Evolutionary conservation across 352 stramenopile genomes (phyloP).

Genomic region (Pythium vanterpoolii): DNA sequence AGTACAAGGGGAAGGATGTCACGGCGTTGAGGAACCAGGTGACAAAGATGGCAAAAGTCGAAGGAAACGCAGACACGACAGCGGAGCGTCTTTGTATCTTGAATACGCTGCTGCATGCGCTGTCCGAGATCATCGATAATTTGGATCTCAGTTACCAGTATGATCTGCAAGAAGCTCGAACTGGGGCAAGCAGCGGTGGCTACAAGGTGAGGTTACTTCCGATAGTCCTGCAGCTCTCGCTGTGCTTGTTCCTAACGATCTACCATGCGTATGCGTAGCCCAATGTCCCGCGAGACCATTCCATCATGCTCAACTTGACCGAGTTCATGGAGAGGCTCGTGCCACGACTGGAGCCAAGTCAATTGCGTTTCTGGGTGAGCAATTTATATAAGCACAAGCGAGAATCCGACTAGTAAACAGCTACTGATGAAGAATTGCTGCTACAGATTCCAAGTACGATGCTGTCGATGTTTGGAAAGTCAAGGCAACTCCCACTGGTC

Average conservation of each 20-base stretch:
- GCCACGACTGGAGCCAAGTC: slow-evolving; percentile 24
- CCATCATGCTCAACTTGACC: slow-evolving; percentile 76
- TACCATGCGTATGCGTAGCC: slow-evolving; percentile 31
- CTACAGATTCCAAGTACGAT: slow-evolving; percentile 19
- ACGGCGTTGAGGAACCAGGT: slow-evolving; percentile 1
- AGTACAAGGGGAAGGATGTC: slow-evolving; percentile 17
- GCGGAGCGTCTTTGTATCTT: slow-evolving; percentile 38
- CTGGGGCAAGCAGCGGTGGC: slow-evolving; percentile 28
- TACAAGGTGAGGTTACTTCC: slow-evolving; percentile 47
- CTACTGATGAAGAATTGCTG: background rate
- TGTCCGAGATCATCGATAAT: slow-evolving; percentile 42
- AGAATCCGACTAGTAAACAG: background rate
- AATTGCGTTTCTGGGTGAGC: slow-evolving; percentile 51
- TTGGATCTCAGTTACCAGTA: slow-evolving; percentile 74
- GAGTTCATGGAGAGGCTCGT: slow-evolving; percentile 67
- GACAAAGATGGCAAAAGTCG: background rate
- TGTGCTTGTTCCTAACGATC: background rate
- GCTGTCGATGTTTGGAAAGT: slow-evolving; percentile 23
- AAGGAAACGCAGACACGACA: background rate
- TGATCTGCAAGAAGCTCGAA: slow-evolving; percentile 41
- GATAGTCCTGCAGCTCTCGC: background rate
- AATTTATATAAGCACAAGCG: background rate
- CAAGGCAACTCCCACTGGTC: slow-evolving; percentile 23
- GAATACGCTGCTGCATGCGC: slow-evolving; percentile 45
- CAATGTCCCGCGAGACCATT: slow-evolving; percentile 63